phyloP scores from a whole-genome alignment of 2,329 filamentous ascomycete genomes.

The Neonectria neomacrospora region DNA sequence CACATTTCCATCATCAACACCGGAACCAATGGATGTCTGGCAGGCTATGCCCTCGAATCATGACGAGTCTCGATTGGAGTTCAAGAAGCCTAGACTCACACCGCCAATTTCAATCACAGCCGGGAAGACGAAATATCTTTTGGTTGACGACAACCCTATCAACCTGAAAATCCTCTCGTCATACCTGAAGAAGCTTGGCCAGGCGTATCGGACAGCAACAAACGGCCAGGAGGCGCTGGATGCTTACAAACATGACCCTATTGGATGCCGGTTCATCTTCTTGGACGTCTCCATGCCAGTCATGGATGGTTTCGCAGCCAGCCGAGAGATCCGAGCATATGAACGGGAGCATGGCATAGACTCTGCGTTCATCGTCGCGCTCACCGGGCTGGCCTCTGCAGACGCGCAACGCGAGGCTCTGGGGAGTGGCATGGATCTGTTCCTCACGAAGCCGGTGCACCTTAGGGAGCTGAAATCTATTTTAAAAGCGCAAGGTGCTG shows the following conservation, averaged over 20 bases:
- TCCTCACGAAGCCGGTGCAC: constrained; percentile 64
- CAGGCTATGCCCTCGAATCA: neutral
- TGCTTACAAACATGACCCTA: constrained; percentile 40
- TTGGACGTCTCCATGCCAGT: constrained; percentile 68
- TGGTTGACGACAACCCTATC: constrained; percentile 39
- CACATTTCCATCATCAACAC: neutral
- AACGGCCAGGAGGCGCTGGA: constrained; percentile 51
- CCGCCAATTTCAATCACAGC: neutral
- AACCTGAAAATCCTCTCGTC: constrained; percentile 39
- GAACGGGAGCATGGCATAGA: constrained; percentile 56
- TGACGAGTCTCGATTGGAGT: neutral
- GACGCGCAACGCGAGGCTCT: constrained; percentile 63
- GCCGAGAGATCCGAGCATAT: constrained; percentile 59
- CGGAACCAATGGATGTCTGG: neutral
- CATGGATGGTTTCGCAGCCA: constrained; percentile 63
- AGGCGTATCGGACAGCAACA: constrained; percentile 44
- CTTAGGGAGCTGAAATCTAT: constrained; percentile 51
- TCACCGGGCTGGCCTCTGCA: constrained; percentile 63
- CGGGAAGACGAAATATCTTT: constrained; percentile 28
- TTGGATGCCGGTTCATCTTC: constrained; percentile 48
- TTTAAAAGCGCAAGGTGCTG: constrained; percentile 2
- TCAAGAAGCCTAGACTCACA: constrained; percentile 1
- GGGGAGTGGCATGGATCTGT: constrained; percentile 63
- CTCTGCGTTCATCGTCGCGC: constrained; percentile 60
- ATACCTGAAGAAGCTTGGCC: constrained; percentile 49